A percentile compares a stretch with the other conserved stretches of the same genome.
Evolutionary conservation across 1,284 basidiomycete species (phyloP).

Genomic region (Lentinula novae-zelandiae): DNA sequence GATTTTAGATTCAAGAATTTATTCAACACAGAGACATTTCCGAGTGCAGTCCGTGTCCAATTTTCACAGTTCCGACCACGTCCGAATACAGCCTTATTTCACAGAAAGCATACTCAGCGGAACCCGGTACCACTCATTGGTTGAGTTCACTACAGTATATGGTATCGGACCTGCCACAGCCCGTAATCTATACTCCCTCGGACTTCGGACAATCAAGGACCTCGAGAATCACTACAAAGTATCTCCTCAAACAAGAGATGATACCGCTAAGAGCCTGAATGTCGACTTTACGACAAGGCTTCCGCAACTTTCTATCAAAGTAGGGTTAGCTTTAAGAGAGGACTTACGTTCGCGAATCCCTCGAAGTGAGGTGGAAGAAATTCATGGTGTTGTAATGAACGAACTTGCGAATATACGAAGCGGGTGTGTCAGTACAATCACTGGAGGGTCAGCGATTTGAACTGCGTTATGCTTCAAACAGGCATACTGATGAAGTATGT

Average conservation of each 20-base stretch:
- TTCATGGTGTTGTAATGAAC: slow-evolving; percentile 50
- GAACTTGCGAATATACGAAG: slow-evolving; percentile 54
- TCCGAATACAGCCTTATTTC: not conserved
- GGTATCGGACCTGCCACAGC: slow-evolving; percentile 72
- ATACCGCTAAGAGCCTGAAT: slow-evolving; percentile 6
- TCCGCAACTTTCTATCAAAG: slow-evolving; percentile 41
- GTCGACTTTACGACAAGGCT: not conserved
- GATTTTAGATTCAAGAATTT: slow-evolving; percentile 58
- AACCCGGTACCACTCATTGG: slow-evolving; percentile 52
- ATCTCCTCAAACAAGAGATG: slow-evolving; percentile 16
- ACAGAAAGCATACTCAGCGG: slow-evolving; percentile 46
- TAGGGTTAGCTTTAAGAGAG: slow-evolving; percentile 46
- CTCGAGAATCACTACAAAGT: slow-evolving; percentile 64
- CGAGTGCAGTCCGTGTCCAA: slow-evolving; percentile 51
- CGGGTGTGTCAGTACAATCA: slow-evolving; percentile 64
- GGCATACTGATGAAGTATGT: not conserved
- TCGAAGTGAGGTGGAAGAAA: slow-evolving; percentile 65
- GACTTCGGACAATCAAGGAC: slow-evolving; percentile 58
- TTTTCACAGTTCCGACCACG: not conserved
- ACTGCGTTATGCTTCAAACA: not conserved
- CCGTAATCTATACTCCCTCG: slow-evolving; percentile 54
- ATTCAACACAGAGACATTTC: slow-evolving; percentile 48
- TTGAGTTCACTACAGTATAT: slow-evolving; percentile 60
- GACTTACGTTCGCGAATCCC: slow-evolving; percentile 57
- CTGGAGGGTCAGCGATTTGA: slow-evolving; percentile 55